Conservation (phyloP, 345 rosid genomes). For the Eucalyptus globulus region DNA sequence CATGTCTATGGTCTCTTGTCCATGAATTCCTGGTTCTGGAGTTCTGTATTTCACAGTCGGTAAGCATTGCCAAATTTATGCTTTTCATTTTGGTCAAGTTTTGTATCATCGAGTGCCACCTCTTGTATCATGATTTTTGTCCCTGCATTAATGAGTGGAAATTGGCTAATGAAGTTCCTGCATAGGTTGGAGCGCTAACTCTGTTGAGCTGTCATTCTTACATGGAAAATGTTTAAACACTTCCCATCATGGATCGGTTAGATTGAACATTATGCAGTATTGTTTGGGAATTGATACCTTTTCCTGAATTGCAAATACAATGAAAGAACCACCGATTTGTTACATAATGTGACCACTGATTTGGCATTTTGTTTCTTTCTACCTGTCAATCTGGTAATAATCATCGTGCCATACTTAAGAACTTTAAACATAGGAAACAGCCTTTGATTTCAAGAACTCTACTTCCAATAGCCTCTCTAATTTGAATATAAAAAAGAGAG, state of each 20-base stretch:
- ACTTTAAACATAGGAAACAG: neutral
- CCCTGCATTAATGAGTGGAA: neutral
- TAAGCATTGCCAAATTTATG: conserved; percentile 6
- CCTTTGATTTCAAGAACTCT: neutral
- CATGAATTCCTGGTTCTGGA: conserved; percentile 88
- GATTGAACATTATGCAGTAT: neutral
- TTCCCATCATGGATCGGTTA: neutral
- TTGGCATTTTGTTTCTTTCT: neutral
- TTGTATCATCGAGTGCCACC: neutral
- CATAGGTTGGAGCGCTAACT: neutral
- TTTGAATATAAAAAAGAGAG: neutral
- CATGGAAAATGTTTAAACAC: neutral
- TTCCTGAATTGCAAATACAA: neutral
- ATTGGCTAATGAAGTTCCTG: neutral
- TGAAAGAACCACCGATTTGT: neutral
- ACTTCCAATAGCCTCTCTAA: neutral
- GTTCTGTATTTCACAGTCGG: conserved; percentile 80
- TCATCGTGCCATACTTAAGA: neutral
- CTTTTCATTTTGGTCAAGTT: neutral
- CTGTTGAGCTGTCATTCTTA: neutral
- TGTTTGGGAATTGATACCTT: neutral
- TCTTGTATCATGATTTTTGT: neutral
- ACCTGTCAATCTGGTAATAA: neutral
- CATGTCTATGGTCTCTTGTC: conserved; percentile 65
- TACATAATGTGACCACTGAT: neutral